A percentile compares a stretch with the other conserved stretches of the same genome.
These are phyloP conservation scores for Wickerhamomyces sydowiorum DNA, from an alignment of 805 yeast genomes.

Conservation along the genomic window DNA sequence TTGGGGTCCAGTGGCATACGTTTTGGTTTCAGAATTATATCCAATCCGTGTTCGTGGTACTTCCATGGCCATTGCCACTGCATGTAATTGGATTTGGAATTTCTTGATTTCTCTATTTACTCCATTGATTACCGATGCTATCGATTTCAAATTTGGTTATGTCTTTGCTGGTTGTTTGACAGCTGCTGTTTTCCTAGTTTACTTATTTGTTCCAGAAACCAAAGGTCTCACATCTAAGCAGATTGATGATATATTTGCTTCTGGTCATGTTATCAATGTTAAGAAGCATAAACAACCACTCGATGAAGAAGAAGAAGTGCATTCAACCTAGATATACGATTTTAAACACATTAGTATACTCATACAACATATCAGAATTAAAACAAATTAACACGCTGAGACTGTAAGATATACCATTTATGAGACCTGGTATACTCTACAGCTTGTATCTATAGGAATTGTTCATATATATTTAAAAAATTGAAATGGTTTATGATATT, in stretches of 20 bases:
- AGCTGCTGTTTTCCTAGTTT: slow-evolving; percentile 45
- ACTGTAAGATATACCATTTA: too few relatives aligned
- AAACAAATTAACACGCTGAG: too few relatives aligned
- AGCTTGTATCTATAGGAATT: too few relatives aligned
- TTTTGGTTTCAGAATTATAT: slow-evolving; percentile 61
- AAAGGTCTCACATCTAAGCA: slow-evolving; percentile 57
- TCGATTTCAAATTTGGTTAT: slow-evolving; percentile 65
- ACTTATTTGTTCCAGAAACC: slow-evolving; percentile 54
- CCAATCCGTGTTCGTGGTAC: slow-evolving; percentile 58
- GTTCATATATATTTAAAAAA: too few relatives aligned
- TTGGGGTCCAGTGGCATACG: slow-evolving; percentile 69
- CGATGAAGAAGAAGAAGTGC: too few relatives aligned
- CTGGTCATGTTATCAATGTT: too few relatives aligned
- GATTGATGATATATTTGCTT: slow-evolving; percentile 35
- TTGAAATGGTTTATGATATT: too few relatives aligned
- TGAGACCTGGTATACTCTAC: too few relatives aligned
- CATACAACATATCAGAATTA: too few relatives aligned
- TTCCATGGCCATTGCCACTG: slow-evolving; percentile 59
- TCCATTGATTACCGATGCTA: slow-evolving; percentile 57
- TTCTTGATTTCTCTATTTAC: slow-evolving; percentile 62
- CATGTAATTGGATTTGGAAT: slow-evolving; percentile 63
- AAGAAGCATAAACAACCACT: too few relatives aligned
- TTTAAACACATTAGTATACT: too few relatives aligned
- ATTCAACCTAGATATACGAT: too few relatives aligned
- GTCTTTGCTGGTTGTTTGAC: slow-evolving; percentile 47